Evolutionary conservation across 805 yeast species (phyloP).

Genomic region (Barnettozyma sp.): DNA sequence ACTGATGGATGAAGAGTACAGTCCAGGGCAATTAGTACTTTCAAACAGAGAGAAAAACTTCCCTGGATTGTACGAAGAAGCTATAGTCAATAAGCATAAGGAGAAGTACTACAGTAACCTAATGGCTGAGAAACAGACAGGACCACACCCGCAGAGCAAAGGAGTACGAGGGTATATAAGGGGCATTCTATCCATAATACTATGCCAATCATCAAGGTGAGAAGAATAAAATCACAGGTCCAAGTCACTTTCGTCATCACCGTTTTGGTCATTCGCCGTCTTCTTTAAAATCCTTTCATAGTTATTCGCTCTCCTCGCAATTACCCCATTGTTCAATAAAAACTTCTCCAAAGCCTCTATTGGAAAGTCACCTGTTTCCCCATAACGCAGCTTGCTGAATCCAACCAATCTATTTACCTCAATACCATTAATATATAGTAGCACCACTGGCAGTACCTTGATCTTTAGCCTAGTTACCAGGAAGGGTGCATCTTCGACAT

Average conservation of each 20-base stretch:
- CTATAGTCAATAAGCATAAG: not conserved
- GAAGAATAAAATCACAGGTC: constrained; percentile 22
- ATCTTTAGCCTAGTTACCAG: constrained; percentile 55
- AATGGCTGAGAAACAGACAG: not conserved
- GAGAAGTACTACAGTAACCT: not conserved
- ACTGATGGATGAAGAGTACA: constrained; percentile 2
- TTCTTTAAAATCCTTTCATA: constrained; percentile 19
- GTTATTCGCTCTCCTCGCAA: constrained; percentile 30
- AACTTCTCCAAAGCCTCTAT: constrained; percentile 42
- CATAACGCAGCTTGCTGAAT: constrained; percentile 49
- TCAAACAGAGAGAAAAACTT: constrained; percentile 9
- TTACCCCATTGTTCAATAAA: constrained; percentile 27
- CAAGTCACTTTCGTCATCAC: constrained; percentile 33
- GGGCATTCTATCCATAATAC: constrained; percentile 1
- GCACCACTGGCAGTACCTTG: constrained; percentile 65
- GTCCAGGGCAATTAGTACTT: constrained; percentile 10
- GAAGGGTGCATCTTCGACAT: constrained; percentile 66
- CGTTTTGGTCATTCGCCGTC: constrained; percentile 9
- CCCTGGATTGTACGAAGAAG: constrained; percentile 1
- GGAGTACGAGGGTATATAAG: not conserved
- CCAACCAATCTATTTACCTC: constrained; percentile 62
- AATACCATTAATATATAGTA: constrained; percentile 52
- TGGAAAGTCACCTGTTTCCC: constrained; percentile 39
- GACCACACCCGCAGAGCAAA: not conserved
- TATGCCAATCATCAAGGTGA: constrained; percentile 3